Base-by-base conservation (phyloP, 768 basidiomycete genomes). In the Phanerochaete carnosa region DNA sequence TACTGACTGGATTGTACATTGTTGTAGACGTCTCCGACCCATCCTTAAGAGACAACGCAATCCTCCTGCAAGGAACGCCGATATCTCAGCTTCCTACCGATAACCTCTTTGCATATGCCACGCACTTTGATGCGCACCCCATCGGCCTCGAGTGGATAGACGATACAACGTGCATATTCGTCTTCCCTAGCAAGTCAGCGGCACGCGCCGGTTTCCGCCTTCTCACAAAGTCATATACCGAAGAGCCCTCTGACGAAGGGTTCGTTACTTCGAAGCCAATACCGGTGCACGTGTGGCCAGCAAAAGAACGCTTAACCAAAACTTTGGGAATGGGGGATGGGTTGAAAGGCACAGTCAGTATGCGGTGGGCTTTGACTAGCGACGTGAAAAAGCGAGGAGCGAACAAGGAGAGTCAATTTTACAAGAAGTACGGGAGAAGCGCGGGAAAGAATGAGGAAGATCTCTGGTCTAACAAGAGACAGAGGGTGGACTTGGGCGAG, bases 61-160 rank as follows among this genome's bases (percentile, higher is more conserved):
- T 94, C 46, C 80, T 92, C 52, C 68, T 94, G n/a, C 79, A 77
- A 4, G 92, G 92, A 25, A 68, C 82, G 7, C 89, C 92, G 0
- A 90, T 94, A 59, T 78, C 86, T 3, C 82, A 87, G 65, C 81
- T 94, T 9, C 84, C 90, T 25, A 94, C 92, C 2, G 77, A 83
- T 2, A 82, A 88, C 39, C 79, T 94, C 56, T 94, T 94, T 68
- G 91, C 88, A 0, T 94, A 94, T 66, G 86, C 87, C 32, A 88
- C 85, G 1, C 88, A 93, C 65, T 92, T 90, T 67, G 87, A 89
- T 50, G 79, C 85, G 0, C 78, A 82, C 22, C 92, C 92, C 0
- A 80, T 91, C 63, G 92, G 82, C 8, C 75, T 94, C 8, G 92
- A 94, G 75, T 94, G 92, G 92, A 81, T 94, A 22, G 86, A 92